phyloP scores from a whole-genome alignment of 768 basidiomycete species.

The Boletellus ananas region DNA sequence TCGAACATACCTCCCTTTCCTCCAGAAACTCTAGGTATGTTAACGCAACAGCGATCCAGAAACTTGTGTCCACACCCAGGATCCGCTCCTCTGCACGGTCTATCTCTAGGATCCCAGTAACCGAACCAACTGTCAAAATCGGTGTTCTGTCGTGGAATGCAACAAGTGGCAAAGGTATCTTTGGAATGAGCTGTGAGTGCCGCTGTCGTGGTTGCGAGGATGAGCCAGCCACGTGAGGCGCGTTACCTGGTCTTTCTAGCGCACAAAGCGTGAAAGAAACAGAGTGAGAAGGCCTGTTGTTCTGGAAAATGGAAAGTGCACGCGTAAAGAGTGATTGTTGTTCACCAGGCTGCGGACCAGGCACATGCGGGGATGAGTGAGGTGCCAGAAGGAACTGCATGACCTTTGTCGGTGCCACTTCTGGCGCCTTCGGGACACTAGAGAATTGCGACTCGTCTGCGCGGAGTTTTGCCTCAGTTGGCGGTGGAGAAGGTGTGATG shows the following conservation, averaged over 20 bases:
- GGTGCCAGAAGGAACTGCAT: slow-evolving; percentile 54
- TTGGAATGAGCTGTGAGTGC: slow-evolving; percentile 19
- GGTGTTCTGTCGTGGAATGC: slow-evolving; percentile 74
- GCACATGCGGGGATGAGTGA: slow-evolving; percentile 36
- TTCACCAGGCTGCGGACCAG: slow-evolving; percentile 26
- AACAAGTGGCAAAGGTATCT: slow-evolving; percentile 46
- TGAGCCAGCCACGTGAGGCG: slow-evolving; percentile 15
- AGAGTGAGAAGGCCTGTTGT: slow-evolving; percentile 51
- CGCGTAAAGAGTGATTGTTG: slow-evolving; percentile 46
- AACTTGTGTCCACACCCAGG: slow-evolving; percentile 70
- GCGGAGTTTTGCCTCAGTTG: slow-evolving; percentile 30
- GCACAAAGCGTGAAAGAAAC: slow-evolving; percentile 56
- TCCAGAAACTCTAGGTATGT: slow-evolving; percentile 75
- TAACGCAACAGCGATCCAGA: slow-evolving; percentile 72
- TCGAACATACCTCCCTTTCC: slow-evolving; percentile 64
- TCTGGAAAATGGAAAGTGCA: slow-evolving; percentile 47
- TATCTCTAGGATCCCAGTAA: slow-evolving; percentile 62
- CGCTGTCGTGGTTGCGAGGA: slow-evolving; percentile 22
- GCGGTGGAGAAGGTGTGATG: slow-evolving; percentile 32
- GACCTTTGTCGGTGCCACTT: slow-evolving; percentile 23
- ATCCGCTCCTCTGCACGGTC: slow-evolving; percentile 50
- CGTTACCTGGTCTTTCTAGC: slow-evolving; percentile 17
- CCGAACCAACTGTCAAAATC: slow-evolving; percentile 51
- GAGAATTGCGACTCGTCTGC: slow-evolving; percentile 8
- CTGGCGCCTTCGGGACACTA: slow-evolving; percentile 1